These are phyloP conservation scores for Stagonosporopsis chrysanthemi DNA, from an alignment of 2,329 filamentous ascomycete species.

Conservation along the genomic window DNA sequence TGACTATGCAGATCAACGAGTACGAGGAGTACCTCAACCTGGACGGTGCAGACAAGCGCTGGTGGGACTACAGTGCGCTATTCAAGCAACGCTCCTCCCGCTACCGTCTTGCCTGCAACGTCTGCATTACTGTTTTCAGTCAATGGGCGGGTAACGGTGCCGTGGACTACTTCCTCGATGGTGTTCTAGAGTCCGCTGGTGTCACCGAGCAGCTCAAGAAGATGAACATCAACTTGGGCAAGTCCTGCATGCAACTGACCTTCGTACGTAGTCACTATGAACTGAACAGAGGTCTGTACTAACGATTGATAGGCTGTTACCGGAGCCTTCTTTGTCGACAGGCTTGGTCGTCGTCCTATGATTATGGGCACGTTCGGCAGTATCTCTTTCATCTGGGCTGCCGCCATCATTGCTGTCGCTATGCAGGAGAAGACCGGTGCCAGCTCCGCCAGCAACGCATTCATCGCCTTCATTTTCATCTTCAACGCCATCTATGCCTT, in stretches of 20 bases:
- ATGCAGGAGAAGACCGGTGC: slow-evolving; percentile 23
- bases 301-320: slow-evolving; percentile 33
- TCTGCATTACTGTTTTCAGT: slow-evolving; percentile 52
- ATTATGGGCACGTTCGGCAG: slow-evolving; percentile 36
- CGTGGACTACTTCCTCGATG: slow-evolving; percentile 43
- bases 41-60: slow-evolving; percentile 39
- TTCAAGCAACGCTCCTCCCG: slow-evolving; percentile 37
- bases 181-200: slow-evolving; percentile 47
- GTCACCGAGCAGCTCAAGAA: slow-evolving; percentile 42
- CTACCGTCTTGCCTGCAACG: slow-evolving; percentile 49
- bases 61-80: slow-evolving; percentile 46
- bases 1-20: slow-evolving; percentile 48
- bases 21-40: slow-evolving; percentile 43
- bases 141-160: slow-evolving; percentile 53
- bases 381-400: slow-evolving; percentile 37
- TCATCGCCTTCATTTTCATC: slow-evolving; percentile 53
- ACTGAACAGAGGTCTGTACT: not conserved
- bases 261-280: slow-evolving; percentile 25
- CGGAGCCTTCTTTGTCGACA: slow-evolving; percentile 46
- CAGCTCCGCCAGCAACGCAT: slow-evolving; percentile 33
- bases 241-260: slow-evolving; percentile 45
- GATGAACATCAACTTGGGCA: slow-evolving; percentile 49
- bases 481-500: slow-evolving; percentile 51
- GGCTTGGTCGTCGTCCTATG: slow-evolving; percentile 43
- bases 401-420: slow-evolving; percentile 29